Evolutionary conservation across 305 asterid species (phyloP), one percentile per base, ranked within the genome.

Genomic region (Stenogyne calaminthoides): DNA sequence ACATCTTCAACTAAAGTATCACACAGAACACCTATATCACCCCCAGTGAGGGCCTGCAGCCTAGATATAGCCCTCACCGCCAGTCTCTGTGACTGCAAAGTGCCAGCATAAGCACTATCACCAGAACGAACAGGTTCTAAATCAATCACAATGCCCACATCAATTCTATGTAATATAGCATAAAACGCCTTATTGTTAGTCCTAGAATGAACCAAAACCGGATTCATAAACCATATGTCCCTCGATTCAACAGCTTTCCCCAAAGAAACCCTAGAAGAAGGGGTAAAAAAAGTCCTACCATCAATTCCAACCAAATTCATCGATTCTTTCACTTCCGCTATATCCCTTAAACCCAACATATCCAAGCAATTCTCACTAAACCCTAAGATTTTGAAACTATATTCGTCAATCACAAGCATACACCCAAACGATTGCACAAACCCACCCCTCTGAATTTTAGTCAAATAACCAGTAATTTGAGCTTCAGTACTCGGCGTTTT

Each of bases 401-500:
- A 76, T 15, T 82, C 86, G 11, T 83, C 84, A 72, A 91, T 56
- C 42, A 79, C 85, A 67, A 91, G 64, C 88, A 86, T 64, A 82
- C 91, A 88, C 11, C 97, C 97, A 69, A 88, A 84, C 10, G 97
- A 76, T 70, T 91, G 97, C n/a, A 88, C 80, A 6, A 84, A 74
- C 7, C 95, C 90, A 64, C 91, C 91, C 76, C 90, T 91, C 32
- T 86, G 97, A 15, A 91, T 87, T 77, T 74, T 88, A 2, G 81
- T 70, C 12, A 91, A 73, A 37, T 91, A 87, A 76, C 79, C 76
- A 32, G 9, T 60, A 67, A 87, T 83, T 64, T 84, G 78, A 29
- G 76, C 84, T 25, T 78, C 81, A 5, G 74, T 72, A 32, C 56
- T 76, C 2, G 8, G 8, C 37, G 32, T 25, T 0, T 37, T 42